phyloP scores from a whole-genome alignment of 179 eudicot genomes.

The Beta macrorhiza region DNA sequence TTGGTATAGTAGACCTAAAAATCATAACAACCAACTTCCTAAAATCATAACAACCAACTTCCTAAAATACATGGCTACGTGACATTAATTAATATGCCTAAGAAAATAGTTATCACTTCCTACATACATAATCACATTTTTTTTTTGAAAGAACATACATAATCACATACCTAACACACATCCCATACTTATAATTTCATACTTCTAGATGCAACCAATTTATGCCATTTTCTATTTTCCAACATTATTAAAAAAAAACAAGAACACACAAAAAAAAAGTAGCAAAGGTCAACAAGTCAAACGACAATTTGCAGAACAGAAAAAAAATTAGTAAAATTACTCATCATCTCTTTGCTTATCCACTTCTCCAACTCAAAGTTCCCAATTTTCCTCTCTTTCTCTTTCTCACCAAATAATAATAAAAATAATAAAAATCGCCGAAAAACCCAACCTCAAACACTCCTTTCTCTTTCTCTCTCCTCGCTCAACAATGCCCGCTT shows the following conservation, averaged over 20 bases:
- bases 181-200: not conserved
- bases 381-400: not conserved
- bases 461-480: conserved; percentile 12
- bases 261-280: not conserved
- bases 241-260: too few relatives aligned
- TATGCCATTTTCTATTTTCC: not conserved
- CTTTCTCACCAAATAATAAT: not conserved
- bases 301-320: not conserved
- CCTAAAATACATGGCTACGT: too few relatives aligned
- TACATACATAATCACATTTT: too few relatives aligned
- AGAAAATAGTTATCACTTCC: not conserved
- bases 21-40: too few relatives aligned
- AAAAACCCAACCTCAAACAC: not conserved
- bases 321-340: not conserved
- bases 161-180: not conserved
- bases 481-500: not conserved
- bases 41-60: too few relatives aligned
- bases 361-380: conserved; percentile 13
- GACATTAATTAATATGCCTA: too few relatives aligned
- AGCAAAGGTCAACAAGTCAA: conserved; percentile 22
- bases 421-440: not conserved
- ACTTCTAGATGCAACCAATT: not conserved
- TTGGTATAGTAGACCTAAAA: not conserved
- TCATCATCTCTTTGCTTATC: conserved; percentile 15
- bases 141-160: too few relatives aligned